Base-by-base conservation (phyloP, 257 asterid species). In the Solanum lycopersicoides region DNA sequence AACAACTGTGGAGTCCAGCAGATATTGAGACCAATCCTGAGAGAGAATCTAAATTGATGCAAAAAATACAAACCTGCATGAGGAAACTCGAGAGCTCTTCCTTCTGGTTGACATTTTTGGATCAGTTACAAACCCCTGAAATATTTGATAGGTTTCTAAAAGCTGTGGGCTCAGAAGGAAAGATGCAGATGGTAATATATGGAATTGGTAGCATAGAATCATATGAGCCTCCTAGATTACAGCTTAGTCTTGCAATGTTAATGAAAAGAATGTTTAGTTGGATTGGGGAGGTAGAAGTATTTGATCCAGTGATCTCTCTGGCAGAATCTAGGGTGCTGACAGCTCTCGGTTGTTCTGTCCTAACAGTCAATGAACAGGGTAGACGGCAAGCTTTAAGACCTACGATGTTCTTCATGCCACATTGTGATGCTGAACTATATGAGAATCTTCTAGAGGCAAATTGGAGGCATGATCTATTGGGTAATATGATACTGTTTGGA, bases 181-280 rank as follows among this genome's bases (percentile, higher is more conserved):
- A 91, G 88, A 89, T 95, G 95, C 89, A 59, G 89, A 93, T 97
- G 95, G 99, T 97, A 4, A 90, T 97, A 12, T 95, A 95, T 75
- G 99, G 99, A 18, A 94, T 97, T 75, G 99, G 99, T n/a, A 97
- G 98, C 91, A 94, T 97, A 16, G 97, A 94, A 73, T 93, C 96
- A 28, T 93, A 69, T 68, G 98, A 95, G 32, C 88, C 94, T 79
- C 97, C 99, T 28, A 83, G 98, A 63, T 83, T 93, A 90, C 99
- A 96, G 87, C 97, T 97, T 41, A 87, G 96, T 87, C 92, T 94
- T 30, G 98, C 97, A 69, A 74, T 97, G 87, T 83, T 94, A 93
- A 89, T 97, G 93, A 96, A 92, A 92, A 92, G 93, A 92, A 91
- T 89, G 37, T 92, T 95, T 18, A 90, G 87, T 75, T 95, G 99